Percentiles rank a stretch among this genome's conserved stretches.
Evolutionary conservation across 371 early-diverging fungal species (phyloP).

Genomic region (Thermomucor indicae-seudaticae): DNA sequence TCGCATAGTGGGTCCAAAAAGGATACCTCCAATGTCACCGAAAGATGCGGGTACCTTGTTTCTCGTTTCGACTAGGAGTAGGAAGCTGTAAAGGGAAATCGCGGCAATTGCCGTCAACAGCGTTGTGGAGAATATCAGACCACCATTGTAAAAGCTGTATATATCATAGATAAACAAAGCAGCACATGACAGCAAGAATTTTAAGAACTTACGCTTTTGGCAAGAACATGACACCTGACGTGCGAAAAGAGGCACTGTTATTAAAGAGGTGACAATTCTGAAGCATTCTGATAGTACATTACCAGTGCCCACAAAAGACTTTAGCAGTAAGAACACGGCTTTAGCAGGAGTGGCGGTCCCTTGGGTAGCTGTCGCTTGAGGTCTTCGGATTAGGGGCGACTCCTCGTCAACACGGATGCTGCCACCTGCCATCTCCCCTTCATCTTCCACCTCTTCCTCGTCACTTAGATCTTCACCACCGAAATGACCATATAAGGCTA

Average conservation of each 20-base stretch:
- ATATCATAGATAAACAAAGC: constrained; percentile 1
- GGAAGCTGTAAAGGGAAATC: constrained; percentile 55
- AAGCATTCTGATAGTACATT: neutral
- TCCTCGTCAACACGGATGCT: constrained; percentile 30
- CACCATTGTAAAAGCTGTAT: constrained; percentile 62
- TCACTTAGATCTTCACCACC: constrained; percentile 92
- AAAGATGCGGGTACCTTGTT: constrained; percentile 57
- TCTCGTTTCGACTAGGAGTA: constrained; percentile 59
- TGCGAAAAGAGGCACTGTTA: constrained; percentile 20
- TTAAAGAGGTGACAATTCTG: neutral
- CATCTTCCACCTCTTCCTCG: constrained; percentile 67
- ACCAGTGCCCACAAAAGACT: constrained; percentile 80
- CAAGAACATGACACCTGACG: constrained; percentile 73
- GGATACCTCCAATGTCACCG: constrained; percentile 68
- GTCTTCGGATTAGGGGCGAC: constrained; percentile 46
- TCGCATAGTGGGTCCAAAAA: constrained; percentile 73
- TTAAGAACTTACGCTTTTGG: constrained; percentile 54
- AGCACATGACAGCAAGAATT: neutral
- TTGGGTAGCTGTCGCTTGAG: constrained; percentile 36
- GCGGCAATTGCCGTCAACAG: constrained; percentile 48
- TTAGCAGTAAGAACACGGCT: constrained; percentile 69
- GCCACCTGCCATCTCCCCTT: constrained; percentile 6
- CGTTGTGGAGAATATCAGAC: constrained; percentile 53
- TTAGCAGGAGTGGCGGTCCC: constrained; percentile 70
- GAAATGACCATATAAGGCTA: constrained; percentile 91